A percentile compares a stretch with the other conserved stretches of the same genome.
phyloP scores from a whole-genome alignment of 306 rosid species.

The Leucaena leucocephala region DNA sequence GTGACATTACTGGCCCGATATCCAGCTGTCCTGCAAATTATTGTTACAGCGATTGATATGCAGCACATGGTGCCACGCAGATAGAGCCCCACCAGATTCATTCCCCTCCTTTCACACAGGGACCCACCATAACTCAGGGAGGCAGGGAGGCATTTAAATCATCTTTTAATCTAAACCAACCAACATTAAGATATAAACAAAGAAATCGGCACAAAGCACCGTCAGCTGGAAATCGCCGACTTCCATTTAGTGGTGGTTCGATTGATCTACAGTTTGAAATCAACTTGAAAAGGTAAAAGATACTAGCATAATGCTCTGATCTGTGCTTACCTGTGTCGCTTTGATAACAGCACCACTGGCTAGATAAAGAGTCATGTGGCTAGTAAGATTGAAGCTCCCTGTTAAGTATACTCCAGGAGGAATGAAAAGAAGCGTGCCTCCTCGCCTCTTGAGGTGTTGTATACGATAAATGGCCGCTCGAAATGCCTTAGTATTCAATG shows the following conservation, averaged over 20 bases:
- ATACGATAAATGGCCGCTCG: conserved; percentile 72
- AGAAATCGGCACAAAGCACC: neutral
- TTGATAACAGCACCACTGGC: conserved; percentile 84
- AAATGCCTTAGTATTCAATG: conserved; percentile 78
- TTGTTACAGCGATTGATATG: conserved; percentile 26
- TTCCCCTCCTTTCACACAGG: neutral
- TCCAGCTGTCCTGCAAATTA: conserved; percentile 49
- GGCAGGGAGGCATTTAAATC: conserved; percentile 11
- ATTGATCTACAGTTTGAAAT: conserved; percentile 3
- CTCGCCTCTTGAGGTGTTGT: conserved; percentile 59
- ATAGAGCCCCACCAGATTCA: conserved; percentile 16
- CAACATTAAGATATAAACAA: conserved; percentile 15
- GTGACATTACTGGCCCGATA: conserved; percentile 27
- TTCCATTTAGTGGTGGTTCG: neutral
- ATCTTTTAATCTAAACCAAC: conserved; percentile 16
- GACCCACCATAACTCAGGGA: conserved; percentile 6
- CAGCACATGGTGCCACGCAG: conserved; percentile 58
- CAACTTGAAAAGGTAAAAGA: neutral
- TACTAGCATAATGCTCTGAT: neutral
- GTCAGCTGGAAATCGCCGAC: neutral
- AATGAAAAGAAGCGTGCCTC: conserved; percentile 78
- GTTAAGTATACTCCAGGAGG: conserved; percentile 87
- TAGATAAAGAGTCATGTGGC: conserved; percentile 86
- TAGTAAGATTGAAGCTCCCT: conserved; percentile 77
- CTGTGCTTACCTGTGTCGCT: conserved; percentile 67